These are phyloP conservation scores for Eruca vesicaria DNA, from an alignment of 441 rosid genomes.

Conservation along the genomic window DNA sequence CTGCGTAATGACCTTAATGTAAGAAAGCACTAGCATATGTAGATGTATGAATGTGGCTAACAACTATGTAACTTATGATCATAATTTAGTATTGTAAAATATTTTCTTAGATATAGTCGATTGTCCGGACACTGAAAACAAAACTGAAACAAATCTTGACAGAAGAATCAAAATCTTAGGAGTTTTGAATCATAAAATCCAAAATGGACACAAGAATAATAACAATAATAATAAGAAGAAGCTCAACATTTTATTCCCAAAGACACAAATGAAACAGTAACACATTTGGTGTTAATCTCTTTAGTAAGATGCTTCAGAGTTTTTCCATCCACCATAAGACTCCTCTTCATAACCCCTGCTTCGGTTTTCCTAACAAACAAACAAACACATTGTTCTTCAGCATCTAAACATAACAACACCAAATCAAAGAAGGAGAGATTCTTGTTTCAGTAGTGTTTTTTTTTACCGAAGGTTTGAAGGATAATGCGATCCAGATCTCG, in stretches of 20 bases:
- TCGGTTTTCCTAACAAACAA: conserved; percentile 29
- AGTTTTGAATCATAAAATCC: conserved; percentile 50
- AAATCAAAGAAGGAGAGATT: background rate
- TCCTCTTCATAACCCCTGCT: conserved; percentile 31
- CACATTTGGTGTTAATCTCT: background rate
- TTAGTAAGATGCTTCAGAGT: conserved; percentile 39
- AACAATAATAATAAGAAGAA: too few species aligned
- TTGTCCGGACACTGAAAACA: conserved; percentile 26
- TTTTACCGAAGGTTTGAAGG: conserved; percentile 59
- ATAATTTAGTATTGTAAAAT: background rate
- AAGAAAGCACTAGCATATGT: background rate
- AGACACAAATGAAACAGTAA: background rate
- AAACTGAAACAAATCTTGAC: background rate
- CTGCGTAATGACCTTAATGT: background rate
- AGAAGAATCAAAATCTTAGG: conserved; percentile 68
- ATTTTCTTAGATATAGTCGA: conserved; percentile 2
- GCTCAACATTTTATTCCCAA: background rate
- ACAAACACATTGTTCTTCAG: background rate
- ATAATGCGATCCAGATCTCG: conserved; percentile 54
- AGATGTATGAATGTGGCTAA: background rate
- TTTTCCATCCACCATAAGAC: conserved; percentile 53
- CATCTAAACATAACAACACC: background rate
- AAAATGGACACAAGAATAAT: background rate
- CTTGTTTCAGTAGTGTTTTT: background rate
- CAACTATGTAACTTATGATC: background rate